Conservation (phyloP, 345 rosid species). For the Aethionema arabicum region DNA sequence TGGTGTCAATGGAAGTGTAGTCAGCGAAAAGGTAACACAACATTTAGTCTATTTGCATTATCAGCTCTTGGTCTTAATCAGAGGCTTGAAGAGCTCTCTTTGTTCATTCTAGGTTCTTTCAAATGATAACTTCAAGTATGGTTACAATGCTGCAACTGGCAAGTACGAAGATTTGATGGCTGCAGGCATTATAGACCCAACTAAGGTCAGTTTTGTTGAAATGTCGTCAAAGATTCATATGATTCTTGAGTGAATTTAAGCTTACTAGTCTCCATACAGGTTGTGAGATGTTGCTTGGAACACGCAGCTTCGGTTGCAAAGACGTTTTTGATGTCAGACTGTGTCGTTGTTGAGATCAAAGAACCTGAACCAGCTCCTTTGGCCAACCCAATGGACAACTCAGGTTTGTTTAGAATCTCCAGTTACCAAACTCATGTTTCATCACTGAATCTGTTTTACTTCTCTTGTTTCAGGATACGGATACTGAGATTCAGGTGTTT, state of each 20-base stretch:
- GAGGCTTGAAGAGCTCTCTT: conserved; percentile 14
- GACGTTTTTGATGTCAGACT: conserved; percentile 97
- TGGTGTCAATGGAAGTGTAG: conserved; percentile 93
- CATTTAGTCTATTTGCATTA: conserved; percentile 4
- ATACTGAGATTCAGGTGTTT: conserved; percentile 38
- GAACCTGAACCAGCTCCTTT: conserved; percentile 73
- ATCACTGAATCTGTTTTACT: conserved; percentile 18
- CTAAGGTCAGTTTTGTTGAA: conserved; percentile 55
- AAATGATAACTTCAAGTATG: conserved; percentile 59
- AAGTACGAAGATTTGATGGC: conserved; percentile 94
- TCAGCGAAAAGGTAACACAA: conserved; percentile 76
- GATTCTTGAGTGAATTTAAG: conserved; percentile 5
- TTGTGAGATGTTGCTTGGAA: conserved; percentile 99
- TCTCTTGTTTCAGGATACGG: conserved; percentile 38
- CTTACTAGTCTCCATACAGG: conserved; percentile 43
- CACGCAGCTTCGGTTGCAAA: conserved; percentile 98
- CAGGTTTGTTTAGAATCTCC: conserved; percentile 49
- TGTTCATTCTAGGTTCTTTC: conserved; percentile 60
- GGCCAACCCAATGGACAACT: conserved; percentile 95
- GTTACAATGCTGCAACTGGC: conserved; percentile 96
- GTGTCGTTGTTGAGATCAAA: conserved; percentile 97
- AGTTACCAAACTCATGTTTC: background rate
- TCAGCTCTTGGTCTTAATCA: conserved; percentile 14
- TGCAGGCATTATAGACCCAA: conserved; percentile 96
- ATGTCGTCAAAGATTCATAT: background rate